Evolutionary conservation across 208 protist genomes (phyloP).

Genomic region (Leishmania tropica): DNA sequence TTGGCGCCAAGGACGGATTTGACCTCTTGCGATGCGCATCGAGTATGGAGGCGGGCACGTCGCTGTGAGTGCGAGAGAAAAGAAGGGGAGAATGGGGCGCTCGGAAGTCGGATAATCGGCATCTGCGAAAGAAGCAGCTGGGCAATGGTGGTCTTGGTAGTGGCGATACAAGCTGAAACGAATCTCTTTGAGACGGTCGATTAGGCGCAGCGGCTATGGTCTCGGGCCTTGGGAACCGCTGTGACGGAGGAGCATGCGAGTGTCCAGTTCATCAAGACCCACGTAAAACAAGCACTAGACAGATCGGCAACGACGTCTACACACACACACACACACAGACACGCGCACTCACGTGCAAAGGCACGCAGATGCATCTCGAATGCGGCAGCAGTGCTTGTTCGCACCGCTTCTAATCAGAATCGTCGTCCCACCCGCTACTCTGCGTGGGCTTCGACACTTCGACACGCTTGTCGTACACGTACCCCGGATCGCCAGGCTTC

Average conservation of each 20-base stretch:
- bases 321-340: neutral
- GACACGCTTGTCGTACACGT: conserved; percentile 88
- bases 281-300: neutral
- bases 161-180: neutral
- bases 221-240: neutral
- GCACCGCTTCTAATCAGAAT: conserved; percentile 23
- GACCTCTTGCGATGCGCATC: neutral
- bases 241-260: neutral
- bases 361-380: neutral
- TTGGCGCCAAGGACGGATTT: neutral
- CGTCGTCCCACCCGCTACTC: conserved; percentile 90
- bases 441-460: conserved; percentile 61
- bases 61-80: neutral
- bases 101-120: too few species aligned
- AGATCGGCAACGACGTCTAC: neutral
- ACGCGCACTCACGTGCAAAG: neutral
- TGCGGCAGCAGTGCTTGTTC: neutral
- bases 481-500: conserved; percentile 81
- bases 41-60: too few species aligned
- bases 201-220: neutral
- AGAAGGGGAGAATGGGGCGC: neutral
- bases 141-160: neutral
- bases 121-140: too few species aligned
- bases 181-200: neutral
- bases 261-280: neutral